Conservation (phyloP, 202 grass and related monocot species). For the Setaria viridis region DNA sequence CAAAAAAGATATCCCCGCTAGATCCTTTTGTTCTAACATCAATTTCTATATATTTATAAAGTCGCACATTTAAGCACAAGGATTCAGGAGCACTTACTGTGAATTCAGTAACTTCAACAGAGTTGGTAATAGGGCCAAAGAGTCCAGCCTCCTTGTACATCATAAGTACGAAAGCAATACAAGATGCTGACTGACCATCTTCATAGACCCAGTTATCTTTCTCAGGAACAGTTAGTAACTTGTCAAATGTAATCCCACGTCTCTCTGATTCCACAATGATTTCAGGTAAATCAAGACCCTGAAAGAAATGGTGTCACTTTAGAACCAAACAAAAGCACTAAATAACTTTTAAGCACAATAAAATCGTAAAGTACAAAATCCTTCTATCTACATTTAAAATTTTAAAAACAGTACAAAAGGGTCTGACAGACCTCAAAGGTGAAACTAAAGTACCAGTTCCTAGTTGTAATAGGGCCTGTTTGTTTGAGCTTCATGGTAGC, state of each 20-base stretch:
- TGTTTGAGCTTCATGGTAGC: too few species aligned
- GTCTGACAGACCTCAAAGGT: neutral
- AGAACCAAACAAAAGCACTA: conserved; percentile 26
- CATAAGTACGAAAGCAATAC: conserved; percentile 85
- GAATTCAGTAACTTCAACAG: conserved; percentile 92
- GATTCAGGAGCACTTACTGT: conserved; percentile 64
- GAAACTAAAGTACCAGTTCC: conserved; percentile 1
- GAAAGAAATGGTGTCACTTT: conserved; percentile 35
- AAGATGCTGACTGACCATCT: conserved; percentile 93
- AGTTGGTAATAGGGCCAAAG: conserved; percentile 64
- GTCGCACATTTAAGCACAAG: neutral
- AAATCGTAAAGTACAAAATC: neutral
- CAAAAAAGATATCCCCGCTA: neutral
- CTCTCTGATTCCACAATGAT: conserved; percentile 94
- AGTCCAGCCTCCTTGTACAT: conserved; percentile 99
- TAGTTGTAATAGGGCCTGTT: neutral
- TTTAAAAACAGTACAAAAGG: neutral
- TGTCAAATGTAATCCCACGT: conserved; percentile 85
- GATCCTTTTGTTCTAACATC: conserved; percentile 20
- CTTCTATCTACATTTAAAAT: neutral
- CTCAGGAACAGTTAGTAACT: conserved; percentile 83
- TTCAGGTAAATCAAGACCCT: conserved; percentile 91
- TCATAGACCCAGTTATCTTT: conserved; percentile 85
- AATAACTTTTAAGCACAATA: conserved; percentile 7
- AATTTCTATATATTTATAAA: conserved; percentile 11